phyloP scores from a whole-genome alignment of 805 yeast species.

The Hanseniaspora meyeri region DNA sequence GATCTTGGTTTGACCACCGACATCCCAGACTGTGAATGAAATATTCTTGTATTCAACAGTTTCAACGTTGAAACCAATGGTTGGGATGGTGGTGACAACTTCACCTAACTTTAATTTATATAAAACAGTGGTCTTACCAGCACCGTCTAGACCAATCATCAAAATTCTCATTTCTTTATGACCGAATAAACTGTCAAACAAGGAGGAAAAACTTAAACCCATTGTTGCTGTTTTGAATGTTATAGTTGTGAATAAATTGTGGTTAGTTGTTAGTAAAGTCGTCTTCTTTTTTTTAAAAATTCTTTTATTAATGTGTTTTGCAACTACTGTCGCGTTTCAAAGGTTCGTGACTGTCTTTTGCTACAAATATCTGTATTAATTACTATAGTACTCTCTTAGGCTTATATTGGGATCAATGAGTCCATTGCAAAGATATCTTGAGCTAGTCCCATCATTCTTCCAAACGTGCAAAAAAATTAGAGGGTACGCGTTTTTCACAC shows the following conservation, averaged over 20 bases:
- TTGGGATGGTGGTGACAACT: conserved; percentile 91
- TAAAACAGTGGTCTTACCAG: conserved; percentile 94
- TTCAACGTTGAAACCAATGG: conserved; percentile 95
- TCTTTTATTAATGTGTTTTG: neutral
- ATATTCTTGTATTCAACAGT: conserved; percentile 95
- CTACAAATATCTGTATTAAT: too few species aligned
- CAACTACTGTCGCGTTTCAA: neutral
- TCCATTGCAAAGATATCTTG: too few species aligned
- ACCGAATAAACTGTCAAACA: conserved; percentile 90
- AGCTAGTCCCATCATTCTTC: neutral
- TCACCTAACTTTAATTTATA: conserved; percentile 92
- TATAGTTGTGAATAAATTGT: neutral
- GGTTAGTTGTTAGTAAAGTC: conserved; percentile 10
- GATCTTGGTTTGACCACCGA: conserved; percentile 98
- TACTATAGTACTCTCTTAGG: too few species aligned
- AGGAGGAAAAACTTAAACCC: conserved; percentile 93
- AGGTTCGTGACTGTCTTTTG: neutral
- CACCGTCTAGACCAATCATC: conserved; percentile 97
- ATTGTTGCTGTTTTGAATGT: conserved; percentile 31
- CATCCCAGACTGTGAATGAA: conserved; percentile 97
- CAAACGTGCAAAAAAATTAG: neutral
- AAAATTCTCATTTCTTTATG: conserved; percentile 95
- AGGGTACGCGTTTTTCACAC: neutral
- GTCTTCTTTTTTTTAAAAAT: neutral
- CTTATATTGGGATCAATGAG: too few species aligned